Evolutionary conservation across 2,329 filamentous ascomycete genomes (phyloP), one percentile per base, ranked within the genome.

Genomic region (Arthrinium phaeospermum): DNA sequence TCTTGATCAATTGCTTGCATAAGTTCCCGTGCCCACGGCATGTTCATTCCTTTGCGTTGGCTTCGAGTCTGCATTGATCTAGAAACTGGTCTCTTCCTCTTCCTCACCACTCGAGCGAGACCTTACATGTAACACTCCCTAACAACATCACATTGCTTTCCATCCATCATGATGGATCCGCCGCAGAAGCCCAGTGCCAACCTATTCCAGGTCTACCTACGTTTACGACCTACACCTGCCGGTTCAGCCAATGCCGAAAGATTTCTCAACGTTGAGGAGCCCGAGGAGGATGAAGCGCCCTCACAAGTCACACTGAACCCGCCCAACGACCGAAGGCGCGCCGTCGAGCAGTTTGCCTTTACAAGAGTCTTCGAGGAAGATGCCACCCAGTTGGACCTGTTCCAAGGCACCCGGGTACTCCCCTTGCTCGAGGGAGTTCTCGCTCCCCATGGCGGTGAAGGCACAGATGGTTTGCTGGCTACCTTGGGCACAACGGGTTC

Each of bases 401-500:
- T 99, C 80, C 89, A 94, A 75, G 92, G 92, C 78, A 94, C 93
- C 0, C 92, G 92, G 34, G 90, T 98, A 64, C 85, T 93, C 19
- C 88, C 90, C 0, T 86, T 98, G 61, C 89, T 98, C 8, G 91
- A 96, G 77, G 94, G 94, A 27, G 95, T 98, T 4, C 81, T 99
- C 57, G 92, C 92, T 8, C 88, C 89, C 30, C 86, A 90, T 64
- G 92, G 92, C 46, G 90, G 91, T 69, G 92, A 96, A 75, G 94
- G 95, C 24, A 92, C 94, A 75, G 96, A 98, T 87, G 95, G 94
- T 13, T 85, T 98, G 71, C 85, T 99, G 71, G 96, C 96, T 44
- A 98, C 96, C 8, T 83, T 99, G 72, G 96, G 96, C 22, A 95
- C 98, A 61, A 98, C 96, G 10, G 96, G 96, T 16, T 98, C 95